A percentile compares a stretch with the other conserved stretches of the same genome.
These are phyloP conservation scores for Chytriomyces hyalinus DNA, from an alignment of 192 early-diverging fungal genomes.

Conservation along the genomic window DNA sequence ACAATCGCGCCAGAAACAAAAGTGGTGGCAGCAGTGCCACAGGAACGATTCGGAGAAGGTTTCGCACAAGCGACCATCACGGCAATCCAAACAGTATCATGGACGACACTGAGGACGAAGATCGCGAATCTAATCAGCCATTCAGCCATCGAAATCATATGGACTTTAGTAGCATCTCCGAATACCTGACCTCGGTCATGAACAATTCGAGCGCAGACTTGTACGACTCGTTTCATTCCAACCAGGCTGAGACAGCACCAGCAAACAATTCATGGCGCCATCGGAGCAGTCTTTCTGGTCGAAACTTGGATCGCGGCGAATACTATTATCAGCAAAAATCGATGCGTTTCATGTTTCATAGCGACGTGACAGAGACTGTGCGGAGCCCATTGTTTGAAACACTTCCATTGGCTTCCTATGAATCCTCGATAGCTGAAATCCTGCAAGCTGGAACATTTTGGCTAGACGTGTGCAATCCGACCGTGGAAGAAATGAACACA, in stretches of 20 bases:
- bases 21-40: too few species aligned
- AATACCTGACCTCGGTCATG: slow-evolving; percentile 4
- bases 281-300: not conserved
- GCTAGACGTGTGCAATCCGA: slow-evolving; percentile 58
- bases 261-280: not conserved
- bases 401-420: slow-evolving; percentile 30
- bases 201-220: not conserved
- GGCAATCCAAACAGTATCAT: not conserved
- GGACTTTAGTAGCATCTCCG: slow-evolving; percentile 5
- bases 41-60: too few species aligned
- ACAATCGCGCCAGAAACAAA: too few species aligned
- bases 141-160: not conserved
- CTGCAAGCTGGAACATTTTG: slow-evolving; percentile 51
- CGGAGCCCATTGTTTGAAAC: slow-evolving; percentile 35
- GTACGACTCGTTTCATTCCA: not conserved
- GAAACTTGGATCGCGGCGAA: not conserved
- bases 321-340: slow-evolving; percentile 22
- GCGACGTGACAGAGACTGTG: slow-evolving; percentile 39
- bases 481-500: slow-evolving; percentile 48
- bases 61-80: too few species aligned
- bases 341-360: slow-evolving; percentile 49
- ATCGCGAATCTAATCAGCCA: not conserved
- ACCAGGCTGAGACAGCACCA: not conserved
- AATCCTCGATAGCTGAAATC: slow-evolving; percentile 29
- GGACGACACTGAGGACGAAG: not conserved